phyloP scores from a whole-genome alignment of 2,329 filamentous ascomycete genomes.

The Balansia obtecta region DNA sequence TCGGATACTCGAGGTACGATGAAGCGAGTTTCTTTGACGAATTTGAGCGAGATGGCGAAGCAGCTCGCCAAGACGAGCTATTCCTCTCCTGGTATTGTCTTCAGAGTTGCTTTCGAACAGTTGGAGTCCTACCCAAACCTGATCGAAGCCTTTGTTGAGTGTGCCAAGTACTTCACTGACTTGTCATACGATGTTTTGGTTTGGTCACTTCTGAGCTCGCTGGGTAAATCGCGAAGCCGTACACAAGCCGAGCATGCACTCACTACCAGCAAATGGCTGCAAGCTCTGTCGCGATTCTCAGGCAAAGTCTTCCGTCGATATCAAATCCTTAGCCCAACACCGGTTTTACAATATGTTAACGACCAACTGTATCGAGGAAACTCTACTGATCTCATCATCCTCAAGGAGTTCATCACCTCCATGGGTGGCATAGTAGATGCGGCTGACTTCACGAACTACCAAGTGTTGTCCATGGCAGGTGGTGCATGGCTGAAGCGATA shows the following conservation, averaged over 20 bases:
- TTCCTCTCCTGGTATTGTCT: slow-evolving; percentile 82
- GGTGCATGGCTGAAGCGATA: slow-evolving; percentile 68
- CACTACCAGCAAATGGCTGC: slow-evolving; percentile 82
- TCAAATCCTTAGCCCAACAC: slow-evolving; percentile 67
- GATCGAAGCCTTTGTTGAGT: slow-evolving; percentile 89
- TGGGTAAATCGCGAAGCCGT: slow-evolving; percentile 50
- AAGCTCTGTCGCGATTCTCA: slow-evolving; percentile 80
- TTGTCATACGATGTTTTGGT: slow-evolving; percentile 87
- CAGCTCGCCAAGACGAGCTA: slow-evolving; percentile 85
- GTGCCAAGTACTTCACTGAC: slow-evolving; percentile 84
- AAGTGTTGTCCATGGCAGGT: slow-evolving; percentile 79
- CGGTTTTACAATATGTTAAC: slow-evolving; percentile 81
- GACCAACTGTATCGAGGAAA: slow-evolving; percentile 73
- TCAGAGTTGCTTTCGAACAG: slow-evolving; percentile 77
- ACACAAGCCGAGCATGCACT: slow-evolving; percentile 51
- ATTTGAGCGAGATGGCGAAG: slow-evolving; percentile 74
- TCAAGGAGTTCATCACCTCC: slow-evolving; percentile 78
- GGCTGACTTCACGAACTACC: slow-evolving; percentile 75
- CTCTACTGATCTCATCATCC: slow-evolving; percentile 78
- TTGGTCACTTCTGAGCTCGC: slow-evolving; percentile 76
- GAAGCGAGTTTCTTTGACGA: slow-evolving; percentile 81
- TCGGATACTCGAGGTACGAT: slow-evolving; percentile 75
- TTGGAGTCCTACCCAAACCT: slow-evolving; percentile 92
- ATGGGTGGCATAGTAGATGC: slow-evolving; percentile 92
- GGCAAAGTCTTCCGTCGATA: slow-evolving; percentile 85